Evolutionary conservation across 306 rosid species (phyloP).

Genomic region (Cucurbita argyrosperma): DNA sequence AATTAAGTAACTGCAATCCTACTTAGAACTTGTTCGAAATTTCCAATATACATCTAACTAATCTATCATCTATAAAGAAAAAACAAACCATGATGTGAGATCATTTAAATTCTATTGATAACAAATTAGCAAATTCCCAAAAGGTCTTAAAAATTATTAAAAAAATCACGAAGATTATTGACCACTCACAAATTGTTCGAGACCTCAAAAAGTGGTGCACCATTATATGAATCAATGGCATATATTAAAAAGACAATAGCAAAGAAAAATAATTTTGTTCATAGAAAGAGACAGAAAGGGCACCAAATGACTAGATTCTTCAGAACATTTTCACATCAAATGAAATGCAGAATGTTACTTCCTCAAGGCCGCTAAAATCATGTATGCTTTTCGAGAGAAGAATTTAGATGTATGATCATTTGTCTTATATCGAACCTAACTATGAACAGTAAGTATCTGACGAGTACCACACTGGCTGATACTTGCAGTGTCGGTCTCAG

Average conservation of each 20-base stretch:
- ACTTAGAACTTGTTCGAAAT: neutral
- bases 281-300: neutral
- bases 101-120: neutral
- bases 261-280: neutral
- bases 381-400: neutral
- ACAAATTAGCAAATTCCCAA: neutral
- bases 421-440: neutral
- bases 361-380: neutral
- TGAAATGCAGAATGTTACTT: neutral
- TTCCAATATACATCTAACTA: neutral
- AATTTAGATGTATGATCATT: neutral
- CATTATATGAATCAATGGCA: neutral
- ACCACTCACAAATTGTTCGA: neutral
- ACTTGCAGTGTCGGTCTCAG: neutral
- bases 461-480: neutral
- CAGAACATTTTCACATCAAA: neutral
- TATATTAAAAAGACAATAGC: neutral
- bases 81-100: neutral
- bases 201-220: neutral
- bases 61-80: neutral
- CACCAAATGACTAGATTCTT: neutral
- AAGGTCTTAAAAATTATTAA: neutral
- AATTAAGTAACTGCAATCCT: neutral
- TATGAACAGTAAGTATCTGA: neutral
- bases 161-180: neutral